These are phyloP conservation scores for Colletotrichum musicola DNA, from an alignment of 2,329 filamentous ascomycete species.

Conservation along the genomic window DNA sequence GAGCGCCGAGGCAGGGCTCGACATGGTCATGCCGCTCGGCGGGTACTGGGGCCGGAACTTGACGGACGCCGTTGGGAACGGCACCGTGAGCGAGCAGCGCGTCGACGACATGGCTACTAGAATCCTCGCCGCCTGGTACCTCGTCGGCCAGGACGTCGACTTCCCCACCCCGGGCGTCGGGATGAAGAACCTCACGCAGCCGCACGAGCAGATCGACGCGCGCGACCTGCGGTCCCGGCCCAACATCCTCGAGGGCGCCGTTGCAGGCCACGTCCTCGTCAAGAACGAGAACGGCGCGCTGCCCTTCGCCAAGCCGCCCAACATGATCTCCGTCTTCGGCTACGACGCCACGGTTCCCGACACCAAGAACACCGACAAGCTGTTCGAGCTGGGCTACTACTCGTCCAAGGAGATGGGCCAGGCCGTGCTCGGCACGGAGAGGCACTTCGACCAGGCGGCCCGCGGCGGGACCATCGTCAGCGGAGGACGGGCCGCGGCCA, in stretches of 20 bases:
- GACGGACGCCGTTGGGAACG: constrained; percentile 69
- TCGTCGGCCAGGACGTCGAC: constrained; percentile 63
- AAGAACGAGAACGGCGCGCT: constrained; percentile 77
- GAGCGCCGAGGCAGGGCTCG: constrained; percentile 73
- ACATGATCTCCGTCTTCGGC: constrained; percentile 70
- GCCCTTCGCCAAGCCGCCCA: constrained; percentile 69
- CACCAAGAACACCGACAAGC: constrained; percentile 61
- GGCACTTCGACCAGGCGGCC: constrained; percentile 62
- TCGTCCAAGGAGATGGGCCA: constrained; percentile 61
- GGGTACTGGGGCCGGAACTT: constrained; percentile 66
- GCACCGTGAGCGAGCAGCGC: constrained; percentile 65
- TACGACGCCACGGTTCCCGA: constrained; percentile 69
- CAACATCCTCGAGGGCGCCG: constrained; percentile 63
- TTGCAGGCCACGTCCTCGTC: constrained; percentile 79
- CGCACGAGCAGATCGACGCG: constrained; percentile 62
- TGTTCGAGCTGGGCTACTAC: constrained; percentile 60
- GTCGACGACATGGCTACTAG: constrained; percentile 72
- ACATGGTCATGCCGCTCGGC: constrained; percentile 75
- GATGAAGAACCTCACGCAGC: constrained; percentile 72
- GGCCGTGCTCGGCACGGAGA: constrained; percentile 56
- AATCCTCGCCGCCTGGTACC: constrained; percentile 73
- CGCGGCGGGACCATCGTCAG: constrained; percentile 64
- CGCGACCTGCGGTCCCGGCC: constrained; percentile 58
- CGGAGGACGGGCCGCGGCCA: constrained; percentile 65
- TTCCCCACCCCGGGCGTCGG: constrained; percentile 61